phyloP scores from a whole-genome alignment of 2,329 filamentous ascomycete species.

The Acrocalymma vagum region DNA sequence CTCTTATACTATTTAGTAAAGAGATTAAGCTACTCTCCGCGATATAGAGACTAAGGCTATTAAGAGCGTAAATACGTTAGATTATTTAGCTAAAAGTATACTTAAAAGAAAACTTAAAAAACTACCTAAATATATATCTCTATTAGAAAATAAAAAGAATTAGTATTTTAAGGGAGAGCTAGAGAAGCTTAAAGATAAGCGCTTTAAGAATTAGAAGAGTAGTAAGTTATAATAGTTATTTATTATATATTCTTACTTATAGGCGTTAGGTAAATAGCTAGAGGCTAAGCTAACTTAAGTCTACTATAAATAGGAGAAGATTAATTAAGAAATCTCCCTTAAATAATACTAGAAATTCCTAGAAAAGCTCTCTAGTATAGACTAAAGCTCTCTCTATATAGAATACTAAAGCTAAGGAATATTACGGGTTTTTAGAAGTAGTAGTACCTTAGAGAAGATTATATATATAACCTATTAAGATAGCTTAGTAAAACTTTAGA shows the following conservation, averaged over 20 bases:
- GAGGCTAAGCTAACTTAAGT: not conserved
- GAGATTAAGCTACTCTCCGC: slow-evolving; percentile 2
- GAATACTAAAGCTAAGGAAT: not conserved
- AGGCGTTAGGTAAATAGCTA: slow-evolving; percentile 3
- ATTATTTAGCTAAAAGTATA: slow-evolving; percentile 1
- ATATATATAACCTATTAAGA: slow-evolving; percentile 2
- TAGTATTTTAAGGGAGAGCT: slow-evolving; percentile 1
- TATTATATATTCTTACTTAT: slow-evolving; percentile 5
- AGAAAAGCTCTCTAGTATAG: not conserved
- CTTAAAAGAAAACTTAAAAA: slow-evolving; percentile 3
- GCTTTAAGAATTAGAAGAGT: slow-evolving; percentile 4
- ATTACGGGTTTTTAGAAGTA: not conserved
- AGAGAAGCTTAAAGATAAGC: slow-evolving; percentile 3
- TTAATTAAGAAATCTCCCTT: not conserved
- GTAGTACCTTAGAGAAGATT: slow-evolving; percentile 3
- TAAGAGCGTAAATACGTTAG: not conserved
- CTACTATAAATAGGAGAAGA: slow-evolving; percentile 3
- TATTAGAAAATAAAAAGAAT: slow-evolving; percentile 1
- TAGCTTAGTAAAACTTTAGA: slow-evolving; percentile 1
- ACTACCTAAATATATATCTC: not conserved
- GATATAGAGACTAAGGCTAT: slow-evolving; percentile 1
- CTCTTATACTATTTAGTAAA: slow-evolving; percentile 1
- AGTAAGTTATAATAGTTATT: slow-evolving; percentile 6
- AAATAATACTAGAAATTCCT: slow-evolving; percentile 1
- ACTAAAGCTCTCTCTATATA: not conserved